These are phyloP conservation scores for Fraxinus pennsylvanica DNA, from an alignment of 257 asterid species.

Conservation along the genomic window DNA sequence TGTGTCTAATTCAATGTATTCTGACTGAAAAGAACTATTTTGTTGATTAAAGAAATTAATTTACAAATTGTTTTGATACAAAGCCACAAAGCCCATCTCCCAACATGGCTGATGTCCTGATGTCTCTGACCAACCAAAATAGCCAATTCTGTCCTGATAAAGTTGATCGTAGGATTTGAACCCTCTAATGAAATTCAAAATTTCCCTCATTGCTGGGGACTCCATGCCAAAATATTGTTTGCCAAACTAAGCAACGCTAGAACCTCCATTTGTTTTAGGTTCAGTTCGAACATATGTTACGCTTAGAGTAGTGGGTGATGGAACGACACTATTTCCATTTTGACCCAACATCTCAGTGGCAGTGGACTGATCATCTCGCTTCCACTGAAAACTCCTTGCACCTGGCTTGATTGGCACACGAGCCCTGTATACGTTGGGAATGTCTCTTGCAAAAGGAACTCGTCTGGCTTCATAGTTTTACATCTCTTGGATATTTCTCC, in stretches of 20 bases:
- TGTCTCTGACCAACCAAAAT: conserved; percentile 25
- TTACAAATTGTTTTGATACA: no score
- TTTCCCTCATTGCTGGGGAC: conserved; percentile 15
- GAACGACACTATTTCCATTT: conserved; percentile 33
- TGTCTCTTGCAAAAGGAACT: no score
- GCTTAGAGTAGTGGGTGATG: conserved; percentile 55
- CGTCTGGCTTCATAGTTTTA: no score
- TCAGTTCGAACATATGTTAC: conserved; percentile 83
- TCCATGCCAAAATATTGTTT: conserved; percentile 13
- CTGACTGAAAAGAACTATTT: no score
- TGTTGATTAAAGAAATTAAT: no score
- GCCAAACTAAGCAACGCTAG: conserved; percentile 33
- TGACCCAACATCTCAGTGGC: conserved; percentile 36
- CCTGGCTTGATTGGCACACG: conserved; percentile 62
- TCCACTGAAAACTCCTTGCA: conserved; percentile 88
- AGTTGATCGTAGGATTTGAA: background rate
- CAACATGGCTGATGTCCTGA: conserved; percentile 23
- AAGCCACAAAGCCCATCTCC: conserved; percentile 8
- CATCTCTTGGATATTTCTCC: no score
- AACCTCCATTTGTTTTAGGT: conserved; percentile 51
- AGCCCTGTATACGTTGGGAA: conserved; percentile 50
- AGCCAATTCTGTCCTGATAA: conserved; percentile 3
- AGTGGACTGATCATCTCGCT: conserved; percentile 61
- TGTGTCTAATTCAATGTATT: no score
- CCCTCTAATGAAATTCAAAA: conserved; percentile 14